Evolutionary conservation across 2,329 filamentous ascomycete genomes (phyloP), one percentile per base, ranked within the genome.

Genomic region (Zymoseptoria tritici): DNA sequence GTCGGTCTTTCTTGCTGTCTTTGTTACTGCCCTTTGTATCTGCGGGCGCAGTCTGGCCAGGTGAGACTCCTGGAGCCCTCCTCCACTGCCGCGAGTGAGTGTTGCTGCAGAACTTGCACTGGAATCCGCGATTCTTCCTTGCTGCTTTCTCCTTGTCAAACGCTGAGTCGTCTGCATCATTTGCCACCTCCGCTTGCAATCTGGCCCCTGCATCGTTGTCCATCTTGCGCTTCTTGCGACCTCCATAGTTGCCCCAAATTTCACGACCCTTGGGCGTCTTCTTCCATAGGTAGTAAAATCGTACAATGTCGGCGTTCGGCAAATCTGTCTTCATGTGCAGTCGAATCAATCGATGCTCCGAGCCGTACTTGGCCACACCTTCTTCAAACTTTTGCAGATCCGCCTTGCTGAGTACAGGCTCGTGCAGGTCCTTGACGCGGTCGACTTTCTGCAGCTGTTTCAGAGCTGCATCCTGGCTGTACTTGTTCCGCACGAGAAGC

Each of bases 271-370:
- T 86, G 1, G 88, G 83, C 0, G 91, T 91, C 76, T 97, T 97
- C 78, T 99, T 99, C 94, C 94, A 99, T 65, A 90, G 90, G 73
- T 99, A 99, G 75, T 97, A 99, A 72, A 89, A 95, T 3, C 94
- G 89, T 24, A 96, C 91, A 62, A 97, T 88, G 60, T 90, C 85
- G 55, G 87, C 86, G 62, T 91, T 86, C 49, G 84, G 85, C 66
- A 94, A 85, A 22, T 52, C 66, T 0, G 87, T 90, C 74, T 91
- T 92, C 69, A 97, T 90, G 73, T 96, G 89, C 66, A 89, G 86
- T 65, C 87, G 91, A 61, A 97, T 88, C 53, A 83, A 83, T 65
- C 90, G 84, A 68, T 96, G 85, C 75, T 99, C 94, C 0, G 93
- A 97, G 21, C 94, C 94, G 70, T 88, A 96, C 72, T 94, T 96